These are phyloP conservation scores for Xylaria sp. DNA, from an alignment of 2,329 filamentous ascomycete species.

Conservation along the genomic window DNA sequence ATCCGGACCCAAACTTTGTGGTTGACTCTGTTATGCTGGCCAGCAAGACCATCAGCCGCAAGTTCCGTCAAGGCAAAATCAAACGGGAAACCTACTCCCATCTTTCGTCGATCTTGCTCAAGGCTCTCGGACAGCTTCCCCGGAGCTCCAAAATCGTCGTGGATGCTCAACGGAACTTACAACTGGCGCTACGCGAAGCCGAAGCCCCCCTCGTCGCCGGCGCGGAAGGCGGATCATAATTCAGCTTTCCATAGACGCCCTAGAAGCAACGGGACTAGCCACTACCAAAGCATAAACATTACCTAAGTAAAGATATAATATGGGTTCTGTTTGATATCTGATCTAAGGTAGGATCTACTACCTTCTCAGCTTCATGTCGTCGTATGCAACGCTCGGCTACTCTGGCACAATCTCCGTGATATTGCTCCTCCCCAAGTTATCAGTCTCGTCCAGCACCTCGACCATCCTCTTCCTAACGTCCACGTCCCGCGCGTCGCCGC, in stretches of 20 bases:
- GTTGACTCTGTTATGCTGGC: neutral
- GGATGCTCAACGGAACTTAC: neutral
- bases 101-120: neutral
- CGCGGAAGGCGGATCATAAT: neutral
- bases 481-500: slow-evolving; percentile 14
- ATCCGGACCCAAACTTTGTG: neutral
- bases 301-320: too few species aligned
- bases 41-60: neutral
- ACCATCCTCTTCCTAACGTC: slow-evolving; percentile 26
- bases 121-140: neutral
- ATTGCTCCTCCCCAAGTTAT: slow-evolving; percentile 34
- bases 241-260: neutral
- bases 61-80: slow-evolving; percentile 1
- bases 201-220: neutral
- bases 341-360: too few species aligned
- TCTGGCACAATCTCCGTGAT: slow-evolving; percentile 33
- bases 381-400: neutral
- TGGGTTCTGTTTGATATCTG: too few species aligned
- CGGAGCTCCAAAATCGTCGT: neutral
- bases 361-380: too few species aligned
- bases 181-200: neutral
- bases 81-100: neutral
- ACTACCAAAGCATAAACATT: too few species aligned
- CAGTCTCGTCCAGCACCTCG: slow-evolving; percentile 35
- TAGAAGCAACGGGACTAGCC: neutral